Base-by-base conservation (phyloP, 2,329 filamentous ascomycete species). In the Aspergillus pseudoviridinutans region DNA sequence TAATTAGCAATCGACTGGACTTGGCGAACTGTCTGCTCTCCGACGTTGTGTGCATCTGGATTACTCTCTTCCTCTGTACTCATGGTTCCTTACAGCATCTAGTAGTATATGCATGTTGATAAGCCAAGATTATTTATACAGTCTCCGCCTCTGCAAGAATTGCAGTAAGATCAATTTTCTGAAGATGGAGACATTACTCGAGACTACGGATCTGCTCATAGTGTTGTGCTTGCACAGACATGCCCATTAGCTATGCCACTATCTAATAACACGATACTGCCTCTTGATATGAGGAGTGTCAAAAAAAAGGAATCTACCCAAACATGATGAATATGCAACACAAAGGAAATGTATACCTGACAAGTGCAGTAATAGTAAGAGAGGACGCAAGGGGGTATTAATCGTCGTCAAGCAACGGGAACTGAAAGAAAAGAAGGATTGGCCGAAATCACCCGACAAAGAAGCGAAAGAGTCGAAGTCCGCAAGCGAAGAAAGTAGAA, bases 401-500 rank as follows among this genome's bases (percentile, higher is more conserved):
- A 47, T 8, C 27, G 0, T 17, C 20, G 2, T 24, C 50, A 56
- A 50, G 49, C 22, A 17, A 53, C 32, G 56, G 32, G 28, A 54
- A 35, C 25, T 35, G 38, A 29, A 50, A 53, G 52, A 17, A 56
- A 51, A 54, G 28, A 29, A 54, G 55, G 46, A 55, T 42, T 17
- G 32, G 14, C 32, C 32, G 14, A 38, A 38, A 7, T 5, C 14
- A 17, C 32, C 5, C 6, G 32, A 38, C 14, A 59, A 27, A 61
- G 28, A 62, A 58, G 57, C 49, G 60, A 64, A 60, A 29, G 32
- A 42, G 38, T 28, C 41, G 41, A 41, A 50, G 32, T 64, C 57
- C 32, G 25, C 50, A 38, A 55, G 52, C 32, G 25, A 14, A 54
- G 55, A 44, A 58, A 49, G 53, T 49, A 60, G 47, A 46, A 56